Evolutionary conservation across 208 protist genomes (phyloP).

Genomic region (Crithidia expoeki): DNA sequence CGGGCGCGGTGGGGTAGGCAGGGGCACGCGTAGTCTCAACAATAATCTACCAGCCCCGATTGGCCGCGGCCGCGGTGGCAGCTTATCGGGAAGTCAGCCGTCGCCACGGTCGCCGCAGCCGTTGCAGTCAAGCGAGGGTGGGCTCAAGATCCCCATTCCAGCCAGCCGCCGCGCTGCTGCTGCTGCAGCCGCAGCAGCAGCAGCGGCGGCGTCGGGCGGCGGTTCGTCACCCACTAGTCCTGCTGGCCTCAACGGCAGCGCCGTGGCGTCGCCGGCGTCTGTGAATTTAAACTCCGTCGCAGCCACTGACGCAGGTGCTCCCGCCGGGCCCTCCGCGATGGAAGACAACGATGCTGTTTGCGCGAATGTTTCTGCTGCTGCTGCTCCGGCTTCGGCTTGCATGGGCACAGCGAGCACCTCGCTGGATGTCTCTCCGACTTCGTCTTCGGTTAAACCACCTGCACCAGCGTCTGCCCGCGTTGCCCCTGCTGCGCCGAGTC

Average conservation of each 20-base stretch:
- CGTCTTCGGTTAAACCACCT: conserved; percentile 17
- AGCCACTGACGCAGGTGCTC: not conserved
- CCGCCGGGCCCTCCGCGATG: not conserved
- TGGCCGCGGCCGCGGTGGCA: conserved; percentile 20
- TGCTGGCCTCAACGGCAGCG: conserved; percentile 20
- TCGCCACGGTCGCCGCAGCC: not conserved
- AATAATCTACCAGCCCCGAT: conserved; percentile 17
- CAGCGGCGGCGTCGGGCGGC: not conserved
- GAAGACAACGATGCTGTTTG: not conserved
- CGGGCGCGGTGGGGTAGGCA: conserved; percentile 31
- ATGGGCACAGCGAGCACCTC: conserved; percentile 11
- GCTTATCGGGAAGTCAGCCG: not conserved
- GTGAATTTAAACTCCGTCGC: not conserved
- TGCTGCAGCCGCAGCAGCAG: conserved; percentile 9
- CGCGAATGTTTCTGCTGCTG: too few relatives aligned
- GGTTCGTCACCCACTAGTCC: conserved; percentile 1
- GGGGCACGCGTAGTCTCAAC: conserved; percentile 14
- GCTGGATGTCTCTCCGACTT: conserved; percentile 16
- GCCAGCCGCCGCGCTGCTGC: conserved; percentile 36
- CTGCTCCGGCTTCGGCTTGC: not conserved
- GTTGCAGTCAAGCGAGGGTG: conserved; percentile 3
- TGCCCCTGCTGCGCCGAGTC: not conserved
- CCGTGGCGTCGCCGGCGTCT: not conserved
- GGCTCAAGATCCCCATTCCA: conserved; percentile 40
- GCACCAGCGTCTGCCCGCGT: conserved; percentile 16